These are phyloP conservation scores for Trichosporon asahii DNA, from an alignment of 1,284 basidiomycete species.

Conservation along the genomic window DNA sequence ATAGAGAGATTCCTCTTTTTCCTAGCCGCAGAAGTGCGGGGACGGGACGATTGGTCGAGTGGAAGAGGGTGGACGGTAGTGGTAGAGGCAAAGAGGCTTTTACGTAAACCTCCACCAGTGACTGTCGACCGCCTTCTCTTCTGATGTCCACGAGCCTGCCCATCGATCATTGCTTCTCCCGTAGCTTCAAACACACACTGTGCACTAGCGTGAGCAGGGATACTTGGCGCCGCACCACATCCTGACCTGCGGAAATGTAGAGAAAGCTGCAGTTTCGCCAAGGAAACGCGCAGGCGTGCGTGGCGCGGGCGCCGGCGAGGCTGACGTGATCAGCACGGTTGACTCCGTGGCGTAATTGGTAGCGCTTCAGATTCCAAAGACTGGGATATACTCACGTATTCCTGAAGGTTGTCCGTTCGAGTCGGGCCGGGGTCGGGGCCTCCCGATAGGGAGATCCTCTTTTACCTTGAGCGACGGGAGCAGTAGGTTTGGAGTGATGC, in stretches of 20 bases:
- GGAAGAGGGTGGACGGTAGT: too few relatives aligned
- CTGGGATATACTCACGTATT: background rate
- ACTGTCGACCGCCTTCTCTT: too few relatives aligned
- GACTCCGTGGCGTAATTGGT: background rate
- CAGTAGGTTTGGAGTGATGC: too few relatives aligned
- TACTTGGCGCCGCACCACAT: too few relatives aligned
- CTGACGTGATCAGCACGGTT: background rate
- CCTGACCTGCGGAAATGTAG: too few relatives aligned
- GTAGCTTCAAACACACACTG: too few relatives aligned
- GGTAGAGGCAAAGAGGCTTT: too few relatives aligned
- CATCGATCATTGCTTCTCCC: too few relatives aligned
- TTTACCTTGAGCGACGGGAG: background rate
- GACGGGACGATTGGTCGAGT: background rate
- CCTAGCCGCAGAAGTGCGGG: background rate
- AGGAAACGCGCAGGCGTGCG: background rate
- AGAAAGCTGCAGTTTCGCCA: too few relatives aligned
- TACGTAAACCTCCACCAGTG: too few relatives aligned
- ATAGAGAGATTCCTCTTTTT: background rate
- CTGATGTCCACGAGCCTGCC: too few relatives aligned
- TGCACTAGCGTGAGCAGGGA: too few relatives aligned
- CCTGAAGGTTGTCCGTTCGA: constrained; percentile 1
- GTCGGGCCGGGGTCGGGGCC: background rate
- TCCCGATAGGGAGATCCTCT: background rate
- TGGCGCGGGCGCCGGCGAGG: background rate
- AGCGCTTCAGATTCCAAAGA: background rate